Base-by-base conservation (phyloP, 1,284 basidiomycete genomes). In the Exobasidium rhododendri region DNA sequence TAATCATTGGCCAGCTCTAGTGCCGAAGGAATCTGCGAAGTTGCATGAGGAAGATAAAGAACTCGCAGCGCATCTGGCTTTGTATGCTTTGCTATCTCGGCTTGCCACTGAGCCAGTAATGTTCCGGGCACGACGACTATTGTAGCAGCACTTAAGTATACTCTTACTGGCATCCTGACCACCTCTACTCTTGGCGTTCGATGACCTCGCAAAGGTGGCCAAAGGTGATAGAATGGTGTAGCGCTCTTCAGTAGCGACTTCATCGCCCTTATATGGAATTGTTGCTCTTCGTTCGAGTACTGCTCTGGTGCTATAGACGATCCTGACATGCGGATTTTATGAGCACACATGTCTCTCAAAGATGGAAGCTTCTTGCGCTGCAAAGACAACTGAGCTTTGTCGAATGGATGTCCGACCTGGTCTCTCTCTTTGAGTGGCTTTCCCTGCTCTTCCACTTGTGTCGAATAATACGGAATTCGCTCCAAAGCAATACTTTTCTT, bases 41-140 rank as follows among this genome's bases (percentile, higher is more conserved):
- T 47, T 24, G 52, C 52, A 13, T 63, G 51, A 3, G 61, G 29
- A 2, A 69, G 26, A 6, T 29, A 4, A 5, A 64, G 28, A 10
- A 66, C 50, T 31, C 66, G 63, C 2, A 67, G 47, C 6, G 57
- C 24, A n/a, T 29, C 35, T 4, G 60, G 40, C 20, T 54, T 20
- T 32, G 52, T 56, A 44, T 69, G 67, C 22, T 67, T 68, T 13
- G 53, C 46, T 10, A 69, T 67, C 35, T 69, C 62, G 6, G 56
- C 55, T 11, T 20, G 20, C 67, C 67, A 69, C n/a, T 69, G 67
- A 2, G 35, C 31, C 0, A 68, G 14, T 14, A 69, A 50, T 20
- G 66, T 62, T 6, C n/a, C 45, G 3, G 67, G 67, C n/a, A 68
- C 66, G 4, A 69, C 29, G 14, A 68, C 63, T 3, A 69, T 40